Base-by-base conservation (phyloP, 2,329 filamentous ascomycete species). In the Venturia pyrina region DNA sequence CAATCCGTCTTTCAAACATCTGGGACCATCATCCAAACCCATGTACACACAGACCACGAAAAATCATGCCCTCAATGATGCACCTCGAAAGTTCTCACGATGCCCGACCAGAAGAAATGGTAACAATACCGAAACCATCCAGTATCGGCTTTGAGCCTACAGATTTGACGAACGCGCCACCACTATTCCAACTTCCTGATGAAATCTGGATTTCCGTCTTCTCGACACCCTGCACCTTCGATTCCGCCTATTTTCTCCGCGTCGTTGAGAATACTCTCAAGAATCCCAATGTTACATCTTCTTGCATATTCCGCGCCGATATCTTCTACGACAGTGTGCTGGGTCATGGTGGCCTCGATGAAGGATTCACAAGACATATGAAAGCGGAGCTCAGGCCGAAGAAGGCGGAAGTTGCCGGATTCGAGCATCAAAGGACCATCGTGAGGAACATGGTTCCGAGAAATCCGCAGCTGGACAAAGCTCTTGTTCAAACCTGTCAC, bases 401-500 rank as follows among this genome's bases (percentile, higher is more conserved):
- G 2, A 41, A 75, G 4, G 67, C 71, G n/a, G 69, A 73, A 5
- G 65, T 70, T 32, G 69, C 72, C 32, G 74, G 72, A 4, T 82
- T 77, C 67, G 69, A 71, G 34, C 78, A 86, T 41, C 80, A 82
- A 32, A 86, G 88, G 69, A 86, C 86, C 1, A 81, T 96, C 24
- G 84, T 96, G 8, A 84, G 93, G 67, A 88, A 83, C 68, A 79
- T 97, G 71, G 87, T 97, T 60, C 93, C 93, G 3, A 83, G 93
- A 63, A 96, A 96, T 75, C 85, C 87, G 2, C 82, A 87, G 65
- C 79, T 93, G 34, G 93, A 98, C 75, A 79, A 81, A 24, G 82
- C 88, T 1, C 76, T 97, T 68, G 83, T 91, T 66, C 93, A 98
- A 76, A 96, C 91, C 1, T 96, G 91, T 74, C 83, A 90, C 65